Evolutionary conservation across 306 rosid genomes (phyloP), one percentile per base, ranked within the genome.

Genomic region (Quercus berberidifolia): DNA sequence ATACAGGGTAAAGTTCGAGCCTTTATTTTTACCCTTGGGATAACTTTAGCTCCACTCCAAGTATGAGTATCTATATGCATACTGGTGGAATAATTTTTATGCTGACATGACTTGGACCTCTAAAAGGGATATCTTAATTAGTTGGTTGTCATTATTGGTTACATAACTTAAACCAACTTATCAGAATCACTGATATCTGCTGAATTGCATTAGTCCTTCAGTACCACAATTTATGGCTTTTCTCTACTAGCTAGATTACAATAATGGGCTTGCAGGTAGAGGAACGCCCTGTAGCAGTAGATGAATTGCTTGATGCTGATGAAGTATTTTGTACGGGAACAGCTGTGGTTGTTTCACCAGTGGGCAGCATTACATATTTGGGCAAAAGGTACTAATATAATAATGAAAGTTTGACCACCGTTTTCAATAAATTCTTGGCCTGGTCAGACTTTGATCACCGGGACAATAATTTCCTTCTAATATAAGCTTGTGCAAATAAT

Each of bases 241-340:
- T 67, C 52, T 18, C 51, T 18, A 7, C 72, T 14, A 1, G 23
- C 51, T 46, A 17, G 70, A 64, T 64, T 17, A 64, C 20, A 59
- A 59, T 59, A 14, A 1, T 18, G 17, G 28, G n/a, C 26, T 20
- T 83, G 87, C 86, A 95, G 99, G 99, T 92, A 73, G 99, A 95
- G 89, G 99, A 95, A 79, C 96, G 99, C 41, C 75, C 55, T 26
- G 98, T 95, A 81, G 76, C 87, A 0, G 99, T 95, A 80, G 96
- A 95, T 75, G 99, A 95, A 79, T 86, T 95, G 85, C 89, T 95
- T 19, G 94, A 85, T 11, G 99, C 99, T 23, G 98, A 95, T 71
- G 98, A 95, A 86, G 99, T 95, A 58, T 95, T 95, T 84, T 91
- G 97, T 77, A 95, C 98, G 0, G 99, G 99, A 75, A 95, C 98